Evolutionary conservation across 805 yeast species (phyloP), one percentile per base, ranked within the genome.

Genomic region (Metschnikowia picachoensis): DNA sequence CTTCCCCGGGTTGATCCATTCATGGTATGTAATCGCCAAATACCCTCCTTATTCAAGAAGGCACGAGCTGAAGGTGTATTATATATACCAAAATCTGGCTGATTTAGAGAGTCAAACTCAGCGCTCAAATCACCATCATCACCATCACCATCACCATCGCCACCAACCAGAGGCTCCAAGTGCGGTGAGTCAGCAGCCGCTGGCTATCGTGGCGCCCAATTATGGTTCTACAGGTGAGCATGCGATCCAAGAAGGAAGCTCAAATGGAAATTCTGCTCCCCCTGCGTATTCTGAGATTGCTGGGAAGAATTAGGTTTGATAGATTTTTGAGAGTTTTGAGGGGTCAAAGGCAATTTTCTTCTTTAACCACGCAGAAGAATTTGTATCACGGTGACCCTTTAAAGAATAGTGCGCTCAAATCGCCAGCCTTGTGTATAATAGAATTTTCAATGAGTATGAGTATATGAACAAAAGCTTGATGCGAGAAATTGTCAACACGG

Each of bases 1-100:
- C 52, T 49, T 78, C 34, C 80, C 80, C 1, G 82, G 82, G 0
- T 59, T 77, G 37, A 60, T 76, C 17, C 80, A 76, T 56, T 66
- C 80, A 10, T 65, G 79, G 66, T 76, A 76, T 55, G 68, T 77
- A 44, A 66, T 77, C 33, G 75, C 77, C 46, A 70, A 70, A 48
- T 71, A 72, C 51, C 77, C 76, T 7, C 76, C 75, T 4, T 67
- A 67, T 51, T 41, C 60, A 9, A 30, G 39, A 25, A 49, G 57
- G 31, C 49, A 51, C 32, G 65, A 61, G 36, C 51, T 63, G 44
- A 62, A 60, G 48, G 60, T 68, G 8, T 69, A 66, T 56, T 68
- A 68, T 47, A 56, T 71, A 3, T 63, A 67, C 49, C 56, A 51
- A 38, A 41, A 43, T 35, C 50, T 65, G 16, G 51, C 56, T 33